phyloP scores from a whole-genome alignment of 1,284 basidiomycete species.

The Dichomitus squalens region DNA sequence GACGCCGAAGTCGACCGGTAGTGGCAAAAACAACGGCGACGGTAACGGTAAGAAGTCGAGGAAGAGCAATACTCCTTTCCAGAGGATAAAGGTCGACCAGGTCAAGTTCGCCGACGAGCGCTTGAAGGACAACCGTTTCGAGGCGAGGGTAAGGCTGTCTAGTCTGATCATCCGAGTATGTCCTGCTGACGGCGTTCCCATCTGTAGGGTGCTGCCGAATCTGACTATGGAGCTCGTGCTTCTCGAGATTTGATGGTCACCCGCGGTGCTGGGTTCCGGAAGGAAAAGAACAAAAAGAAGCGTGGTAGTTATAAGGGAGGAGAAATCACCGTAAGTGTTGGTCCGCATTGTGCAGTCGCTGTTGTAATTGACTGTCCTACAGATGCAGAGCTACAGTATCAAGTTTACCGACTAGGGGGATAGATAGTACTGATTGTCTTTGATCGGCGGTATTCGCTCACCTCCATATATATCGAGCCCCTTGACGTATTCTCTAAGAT shows the following conservation, averaged over 20 bases:
- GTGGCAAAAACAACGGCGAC: slow-evolving; percentile 20
- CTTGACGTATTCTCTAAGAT: no score
- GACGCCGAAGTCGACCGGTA: slow-evolving; percentile 10
- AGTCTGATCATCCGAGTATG: slow-evolving; percentile 9
- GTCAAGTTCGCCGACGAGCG: slow-evolving; percentile 58
- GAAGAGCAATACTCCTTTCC: slow-evolving; percentile 69
- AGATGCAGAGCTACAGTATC: slow-evolving; percentile 85
- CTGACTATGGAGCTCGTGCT: slow-evolving; percentile 90
- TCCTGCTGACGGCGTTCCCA: slow-evolving; percentile 1
- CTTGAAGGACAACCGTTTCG: slow-evolving; percentile 83
- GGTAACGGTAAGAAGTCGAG: slow-evolving; percentile 39
- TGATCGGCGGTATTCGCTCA: no score
- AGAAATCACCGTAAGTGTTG: slow-evolving; percentile 78
- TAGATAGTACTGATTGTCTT: neutral
- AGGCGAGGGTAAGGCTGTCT: slow-evolving; percentile 63
- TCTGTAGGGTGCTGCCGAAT: slow-evolving; percentile 56
- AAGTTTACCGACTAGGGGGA: slow-evolving; percentile 62
- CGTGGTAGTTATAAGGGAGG: slow-evolving; percentile 90
- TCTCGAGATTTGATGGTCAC: slow-evolving; percentile 90
- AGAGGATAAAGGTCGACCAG: slow-evolving; percentile 77
- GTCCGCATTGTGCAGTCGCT: neutral
- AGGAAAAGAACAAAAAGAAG: slow-evolving; percentile 99
- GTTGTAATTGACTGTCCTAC: slow-evolving; percentile 16
- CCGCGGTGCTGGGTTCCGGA: slow-evolving; percentile 92
- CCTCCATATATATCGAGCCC: neutral